Evolutionary conservation across 2,329 filamentous ascomycete species (phyloP), one percentile per base, ranked within the genome.

Genomic region (Colletotrichum sp.): DNA sequence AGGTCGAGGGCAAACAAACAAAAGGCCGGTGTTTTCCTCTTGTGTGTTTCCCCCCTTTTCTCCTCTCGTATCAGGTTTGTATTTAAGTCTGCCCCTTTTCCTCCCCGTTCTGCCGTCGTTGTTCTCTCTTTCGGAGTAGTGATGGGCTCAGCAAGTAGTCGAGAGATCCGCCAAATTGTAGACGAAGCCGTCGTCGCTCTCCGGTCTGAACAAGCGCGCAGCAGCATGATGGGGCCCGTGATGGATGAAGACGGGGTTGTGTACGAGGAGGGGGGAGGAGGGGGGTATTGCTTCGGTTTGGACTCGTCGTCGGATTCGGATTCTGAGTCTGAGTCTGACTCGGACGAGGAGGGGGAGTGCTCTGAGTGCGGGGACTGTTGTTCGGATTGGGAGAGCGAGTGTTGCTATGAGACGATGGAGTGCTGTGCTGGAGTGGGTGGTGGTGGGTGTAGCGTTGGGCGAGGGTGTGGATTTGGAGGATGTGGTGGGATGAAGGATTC

Each of bases 91-190:
- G 21, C 39, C n/a, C 15, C 32, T 36, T 39, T 13, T 24, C n/a
- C 15, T 30, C 57, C 57, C 15, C 6, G 36, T 39, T 39, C 15
- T 18, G 1, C 36, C 36, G 36, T 1, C 1, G 8, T 0, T 18
- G 8, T 39, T 34, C 1, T 44, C 39, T 3, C 39, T 44, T 44
- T 44, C 16, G 32, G 26, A n/a, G n/a, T 8, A 21, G 16, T 39
- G 16, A 72, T 76, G 70, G 57, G 72, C n/a, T 24, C 69, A 9
- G 52, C 72, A 13, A 75, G 18, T 30, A 72, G 72, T n/a, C 68
- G 52, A 10, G 68, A 75, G 6, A 55, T 75, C 18, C 68, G 68
- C 10, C 49, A 72, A 16, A 67, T 75, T 13, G 68, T 72, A 5
- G 72, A 72, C 62, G 52, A 71, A 18, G 36, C 60, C 21, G 28